Conservation (phyloP, 1,139 yeast species). For the Geotrichum restrictum region DNA sequence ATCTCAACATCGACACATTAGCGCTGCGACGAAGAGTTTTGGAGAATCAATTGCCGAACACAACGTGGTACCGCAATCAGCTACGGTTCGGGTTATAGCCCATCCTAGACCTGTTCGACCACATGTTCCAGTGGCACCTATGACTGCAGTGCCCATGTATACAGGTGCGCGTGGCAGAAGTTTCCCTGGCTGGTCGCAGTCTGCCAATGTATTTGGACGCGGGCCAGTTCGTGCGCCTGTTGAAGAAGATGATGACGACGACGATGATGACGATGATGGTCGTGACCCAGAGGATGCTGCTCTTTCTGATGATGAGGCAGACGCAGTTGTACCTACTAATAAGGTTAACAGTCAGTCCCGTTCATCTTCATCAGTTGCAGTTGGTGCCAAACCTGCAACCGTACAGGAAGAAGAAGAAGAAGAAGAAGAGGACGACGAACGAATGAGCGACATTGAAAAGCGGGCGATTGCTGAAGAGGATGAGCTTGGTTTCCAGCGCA, state of each 20-base stretch:
- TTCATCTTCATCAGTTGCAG: constrained; percentile 5
- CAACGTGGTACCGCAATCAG: background rate
- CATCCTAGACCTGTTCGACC: background rate
- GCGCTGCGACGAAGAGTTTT: background rate
- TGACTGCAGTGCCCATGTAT: constrained; percentile 4
- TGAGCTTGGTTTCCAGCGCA: constrained; percentile 15
- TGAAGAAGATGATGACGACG: constrained; percentile 18
- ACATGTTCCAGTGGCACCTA: constrained; percentile 4
- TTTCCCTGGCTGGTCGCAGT: background rate
- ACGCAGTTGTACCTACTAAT: constrained; percentile 4
- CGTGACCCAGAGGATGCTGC: constrained; percentile 35
- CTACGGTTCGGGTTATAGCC: background rate
- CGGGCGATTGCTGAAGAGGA: constrained; percentile 23
- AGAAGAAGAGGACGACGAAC: constrained; percentile 20
- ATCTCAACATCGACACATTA: background rate
- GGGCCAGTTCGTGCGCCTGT: background rate
- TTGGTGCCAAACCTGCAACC: constrained; percentile 2
- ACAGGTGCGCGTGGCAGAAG: too few relatives aligned
- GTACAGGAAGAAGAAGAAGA: constrained; percentile 6
- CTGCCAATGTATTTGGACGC: background rate
- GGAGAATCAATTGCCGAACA: background rate
- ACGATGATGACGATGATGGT: constrained; percentile 28
- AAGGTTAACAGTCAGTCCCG: background rate
- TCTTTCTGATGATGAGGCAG: constrained; percentile 28
- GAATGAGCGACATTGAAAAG: constrained; percentile 21